Evolutionary conservation across 2,329 filamentous ascomycete species (phyloP).

Genomic region (Fusarium caatingaense): DNA sequence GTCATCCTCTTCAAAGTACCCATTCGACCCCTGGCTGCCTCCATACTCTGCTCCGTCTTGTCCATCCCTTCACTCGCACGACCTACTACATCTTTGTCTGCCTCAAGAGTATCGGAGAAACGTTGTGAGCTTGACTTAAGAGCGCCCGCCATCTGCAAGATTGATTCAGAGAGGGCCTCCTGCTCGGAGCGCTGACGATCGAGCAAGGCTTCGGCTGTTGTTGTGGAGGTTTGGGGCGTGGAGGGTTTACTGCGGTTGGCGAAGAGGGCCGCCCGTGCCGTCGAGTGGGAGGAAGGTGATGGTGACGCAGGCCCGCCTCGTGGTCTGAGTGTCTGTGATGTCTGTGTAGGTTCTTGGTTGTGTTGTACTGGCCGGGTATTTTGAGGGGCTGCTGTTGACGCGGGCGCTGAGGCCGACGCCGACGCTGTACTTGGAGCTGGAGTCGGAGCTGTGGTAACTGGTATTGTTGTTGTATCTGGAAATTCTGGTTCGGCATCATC

Average conservation of each 20-base stretch:
- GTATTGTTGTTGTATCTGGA: constrained; percentile 53
- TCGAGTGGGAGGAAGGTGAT: constrained; percentile 47
- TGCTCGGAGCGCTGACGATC: constrained; percentile 84
- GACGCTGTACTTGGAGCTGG: constrained; percentile 19
- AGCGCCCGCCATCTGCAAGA: constrained; percentile 82
- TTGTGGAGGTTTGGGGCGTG: constrained; percentile 55
- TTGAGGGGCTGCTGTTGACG: constrained; percentile 21
- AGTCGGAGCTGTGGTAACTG: constrained; percentile 11
- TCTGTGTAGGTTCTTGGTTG: constrained; percentile 47
- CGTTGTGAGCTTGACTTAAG: constrained; percentile 80
- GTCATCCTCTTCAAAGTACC: constrained; percentile 80
- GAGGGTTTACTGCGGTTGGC: constrained; percentile 53
- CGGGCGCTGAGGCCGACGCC: constrained; percentile 22
- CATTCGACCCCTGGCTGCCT: constrained; percentile 81
- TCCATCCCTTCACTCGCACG: constrained; percentile 81
- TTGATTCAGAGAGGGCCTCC: constrained; percentile 81
- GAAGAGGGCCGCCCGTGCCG: constrained; percentile 59
- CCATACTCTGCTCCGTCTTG: constrained; percentile 79
- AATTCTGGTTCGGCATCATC: constrained; percentile 58
- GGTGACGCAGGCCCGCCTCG: constrained; percentile 45
- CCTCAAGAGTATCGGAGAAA: constrained; percentile 78
- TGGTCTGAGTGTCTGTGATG: constrained; percentile 51
- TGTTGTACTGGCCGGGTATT: constrained; percentile 21
- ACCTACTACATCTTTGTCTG: constrained; percentile 76
- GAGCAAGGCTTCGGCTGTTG: constrained; percentile 76